Conservation (phyloP, 306 rosid species). For the Gillenia trifoliata region DNA sequence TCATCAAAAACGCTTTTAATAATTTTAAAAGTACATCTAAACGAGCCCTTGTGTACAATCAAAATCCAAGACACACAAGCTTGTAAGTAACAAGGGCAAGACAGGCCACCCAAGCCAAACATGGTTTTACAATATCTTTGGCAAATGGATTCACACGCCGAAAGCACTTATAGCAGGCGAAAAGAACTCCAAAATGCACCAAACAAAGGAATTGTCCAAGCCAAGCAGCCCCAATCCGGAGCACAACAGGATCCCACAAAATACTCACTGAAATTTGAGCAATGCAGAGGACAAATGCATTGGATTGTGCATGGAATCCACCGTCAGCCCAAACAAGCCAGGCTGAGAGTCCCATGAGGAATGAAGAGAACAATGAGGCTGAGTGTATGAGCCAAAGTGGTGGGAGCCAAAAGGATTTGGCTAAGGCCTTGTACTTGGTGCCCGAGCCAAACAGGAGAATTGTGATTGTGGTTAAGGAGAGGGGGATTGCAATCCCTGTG, state of each 20-base stretch:
- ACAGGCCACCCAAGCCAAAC: slow-evolving; percentile 38
- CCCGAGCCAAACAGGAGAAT: slow-evolving; percentile 45
- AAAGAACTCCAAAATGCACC: slow-evolving; percentile 36
- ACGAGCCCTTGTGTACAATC: background rate
- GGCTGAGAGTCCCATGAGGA: slow-evolving; percentile 55
- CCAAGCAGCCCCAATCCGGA: slow-evolving; percentile 29
- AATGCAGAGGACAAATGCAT: slow-evolving; percentile 41
- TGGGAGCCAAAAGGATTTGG: slow-evolving; percentile 55
- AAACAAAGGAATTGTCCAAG: slow-evolving; percentile 30
- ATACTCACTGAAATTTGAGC: slow-evolving; percentile 43
- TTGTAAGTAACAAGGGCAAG: slow-evolving; percentile 32
- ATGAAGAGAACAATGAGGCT: slow-evolving; percentile 40
- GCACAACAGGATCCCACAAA: slow-evolving; percentile 64
- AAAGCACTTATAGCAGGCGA: slow-evolving; percentile 38
- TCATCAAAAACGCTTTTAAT: too few species aligned
- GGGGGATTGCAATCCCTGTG: slow-evolving; percentile 43
- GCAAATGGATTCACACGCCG: slow-evolving; percentile 50
- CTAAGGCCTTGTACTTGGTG: slow-evolving; percentile 18
- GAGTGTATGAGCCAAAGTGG: slow-evolving; percentile 58
- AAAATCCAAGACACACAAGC: slow-evolving; percentile 27
- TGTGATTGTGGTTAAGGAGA: slow-evolving; percentile 23
- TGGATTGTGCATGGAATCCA: slow-evolving; percentile 38
- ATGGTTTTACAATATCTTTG: slow-evolving; percentile 47
- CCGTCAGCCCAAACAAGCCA: slow-evolving; percentile 91
- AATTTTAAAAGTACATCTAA: too few species aligned